Base-by-base conservation (phyloP, 1,139 yeast genomes). In the Geotrichum phurueaensis region DNA sequence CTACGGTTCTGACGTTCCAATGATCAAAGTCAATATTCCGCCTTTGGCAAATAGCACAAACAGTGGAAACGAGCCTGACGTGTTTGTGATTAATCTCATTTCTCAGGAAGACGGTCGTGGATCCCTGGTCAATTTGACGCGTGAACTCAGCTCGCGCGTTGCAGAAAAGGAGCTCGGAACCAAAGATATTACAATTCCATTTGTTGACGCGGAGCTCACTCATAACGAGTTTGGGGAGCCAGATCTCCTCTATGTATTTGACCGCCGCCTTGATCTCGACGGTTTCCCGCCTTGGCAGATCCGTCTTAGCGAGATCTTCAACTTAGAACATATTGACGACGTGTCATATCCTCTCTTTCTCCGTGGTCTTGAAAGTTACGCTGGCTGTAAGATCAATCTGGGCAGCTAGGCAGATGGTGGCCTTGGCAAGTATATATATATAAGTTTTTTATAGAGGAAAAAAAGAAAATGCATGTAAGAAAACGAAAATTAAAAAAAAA, bases 261-360 rank as follows among this genome's bases (percentile, higher is more conserved):
- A 91, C n/a, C 96, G 97, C 10, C 78, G 79, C 20, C 78, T 94
- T 65, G 96, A 91, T 71, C 80, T 95, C 59, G 96, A 91, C 73
- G 97, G 96, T 39, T 95, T 86, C 73, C 98, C 99, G 22, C 99
- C 99, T 29, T 94, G 99, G 99, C 98, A 94, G 70, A 84, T 91
- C 51, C 81, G 99, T 64, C 81, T 95, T 61, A 82, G 92, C 10
- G 99, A 94, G 70, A 84, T 94, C 68, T 92, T 87, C 75, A 89
- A 96, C 89, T 94, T 89, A 69, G 87, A 89, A 9, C 96, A 89
- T 70, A 91, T 91, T 72, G 87, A 89, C 70, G 85, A 83, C 62
- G 96, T 91, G 55, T 81, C 84, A 51, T 94, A 94, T 72, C 88
- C 91, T 25, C 95, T 92, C 20, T 94, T 90, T 71, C 80, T 89